These are phyloP conservation scores for Fusarium anguioides DNA, from an alignment of 2,329 filamentous ascomycete genomes.

Conservation along the genomic window DNA sequence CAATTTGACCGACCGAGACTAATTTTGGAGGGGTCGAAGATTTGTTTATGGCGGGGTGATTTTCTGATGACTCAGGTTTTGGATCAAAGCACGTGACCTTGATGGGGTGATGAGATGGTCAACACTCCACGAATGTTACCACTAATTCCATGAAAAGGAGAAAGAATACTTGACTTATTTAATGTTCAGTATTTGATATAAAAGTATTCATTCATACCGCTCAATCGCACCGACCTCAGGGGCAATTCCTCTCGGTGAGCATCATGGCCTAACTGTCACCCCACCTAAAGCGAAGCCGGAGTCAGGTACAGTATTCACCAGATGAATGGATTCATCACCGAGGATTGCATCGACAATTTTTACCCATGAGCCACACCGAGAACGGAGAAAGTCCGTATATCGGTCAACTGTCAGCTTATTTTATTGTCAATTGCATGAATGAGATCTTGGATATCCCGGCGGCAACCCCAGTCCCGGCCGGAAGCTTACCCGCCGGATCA, in stretches of 20 bases:
- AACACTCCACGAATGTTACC: slow-evolving; percentile 17
- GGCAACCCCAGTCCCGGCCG: slow-evolving; percentile 8
- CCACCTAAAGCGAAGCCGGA: slow-evolving; percentile 39
- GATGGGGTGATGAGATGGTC: not conserved
- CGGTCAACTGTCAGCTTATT: not conserved
- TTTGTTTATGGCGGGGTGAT: slow-evolving; percentile 44
- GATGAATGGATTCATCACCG: not conserved
- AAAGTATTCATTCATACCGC: not conserved
- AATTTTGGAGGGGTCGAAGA: slow-evolving; percentile 43
- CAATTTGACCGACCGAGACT: slow-evolving; percentile 22
- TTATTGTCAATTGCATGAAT: not conserved
- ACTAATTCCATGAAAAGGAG: not conserved
- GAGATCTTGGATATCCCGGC: slow-evolving; percentile 1
- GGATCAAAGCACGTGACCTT: slow-evolving; percentile 28
- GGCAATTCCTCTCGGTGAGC: not conserved
- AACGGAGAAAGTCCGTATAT: slow-evolving; percentile 5
- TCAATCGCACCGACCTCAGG: not conserved
- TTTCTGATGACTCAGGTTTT: slow-evolving; percentile 41
- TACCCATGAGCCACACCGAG: not conserved
- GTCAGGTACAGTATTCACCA: not conserved
- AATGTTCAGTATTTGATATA: rapidly evolving
- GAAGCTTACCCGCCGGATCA: slow-evolving; percentile 16
- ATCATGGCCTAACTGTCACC: slow-evolving; percentile 30
- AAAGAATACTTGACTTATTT: not conserved
- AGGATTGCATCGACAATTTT: not conserved